Percentiles rank a stretch among this genome's conserved stretches.
Evolutionary conservation across 148 eudicot species (phyloP).

Genomic region (Pouteria glomerata): DNA sequence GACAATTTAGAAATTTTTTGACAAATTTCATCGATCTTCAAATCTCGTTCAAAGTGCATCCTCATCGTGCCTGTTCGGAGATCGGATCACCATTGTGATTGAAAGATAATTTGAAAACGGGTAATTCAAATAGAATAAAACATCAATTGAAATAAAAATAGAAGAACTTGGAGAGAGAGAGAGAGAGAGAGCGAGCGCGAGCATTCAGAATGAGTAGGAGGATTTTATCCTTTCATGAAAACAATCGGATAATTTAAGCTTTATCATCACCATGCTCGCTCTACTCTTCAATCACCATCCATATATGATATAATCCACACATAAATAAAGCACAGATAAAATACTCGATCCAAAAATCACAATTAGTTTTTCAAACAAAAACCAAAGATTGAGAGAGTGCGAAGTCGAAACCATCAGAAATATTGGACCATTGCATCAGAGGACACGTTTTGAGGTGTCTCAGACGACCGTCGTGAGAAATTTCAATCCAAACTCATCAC

Average conservation of each 20-base stretch:
- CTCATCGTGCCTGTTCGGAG: slow-evolving; percentile 11
- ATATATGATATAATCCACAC: no score
- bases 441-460: slow-evolving; percentile 12
- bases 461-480: slow-evolving; percentile 29
- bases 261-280: slow-evolving; percentile 16
- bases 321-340: not conserved
- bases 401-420: slow-evolving; percentile 13
- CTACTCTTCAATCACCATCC: not conserved
- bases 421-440: slow-evolving; percentile 10
- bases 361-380: not conserved
- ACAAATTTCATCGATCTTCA: slow-evolving; percentile 5
- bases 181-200: not conserved
- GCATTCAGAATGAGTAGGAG: slow-evolving; percentile 32
- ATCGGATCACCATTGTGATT: not conserved
- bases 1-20: slow-evolving; percentile 2
- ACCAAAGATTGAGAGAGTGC: not conserved
- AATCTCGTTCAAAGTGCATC: slow-evolving; percentile 8
- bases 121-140: not conserved
- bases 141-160: not conserved
- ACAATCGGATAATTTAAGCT: not conserved
- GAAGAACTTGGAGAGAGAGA: not conserved
- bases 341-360: not conserved
- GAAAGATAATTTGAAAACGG: not conserved
- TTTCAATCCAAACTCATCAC: slow-evolving; percentile 15
- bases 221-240: slow-evolving; percentile 20